Base-by-base conservation (phyloP, 768 basidiomycete genomes). In the Lentinula edodes region DNA sequence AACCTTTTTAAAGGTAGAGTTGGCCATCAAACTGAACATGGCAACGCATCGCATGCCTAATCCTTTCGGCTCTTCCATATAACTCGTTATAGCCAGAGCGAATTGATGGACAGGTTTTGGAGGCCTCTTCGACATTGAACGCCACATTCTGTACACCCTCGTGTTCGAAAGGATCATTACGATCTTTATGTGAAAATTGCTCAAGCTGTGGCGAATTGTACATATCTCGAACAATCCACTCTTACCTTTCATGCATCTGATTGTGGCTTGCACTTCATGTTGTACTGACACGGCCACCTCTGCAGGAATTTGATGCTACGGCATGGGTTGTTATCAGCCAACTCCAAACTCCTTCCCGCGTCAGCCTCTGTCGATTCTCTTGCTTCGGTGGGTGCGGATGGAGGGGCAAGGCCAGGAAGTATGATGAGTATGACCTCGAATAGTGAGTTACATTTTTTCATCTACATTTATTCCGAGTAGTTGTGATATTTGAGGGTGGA, bases 271-370 rank as follows among this genome's bases (percentile, higher is more conserved):
- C 15, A 15, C 16, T 36, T 60, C 36, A 23, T 41, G 52, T 39
- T 45, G 7, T 34, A 38, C 46, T 52, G 46, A 50, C 62, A 51
- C 1, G 55, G 51, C 23, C 20, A 3, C n/a, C 28, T 4, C 58
- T 59, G 8, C 64, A 89, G 87, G 0, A 80, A 86, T 64, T 69
- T 89, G 42, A 88, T 89, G 86, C 71, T 89, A 41, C 80, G 81
- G 8, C 81, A 87, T 52, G 88, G 88, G 3, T 75, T 88, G 39
- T 76, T 89, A 10, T 89, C 87, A 6, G 85, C 87, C 0, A 75
- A 80, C 62, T 89, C 88, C 0, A 88, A 86, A 62, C 73, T 88
- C 3, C 68, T 89, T 6, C 78, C 84, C 3, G 42, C 55, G 16
- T 61, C 62, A 36, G n/a, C 58, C 9, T 57, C 58, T 39, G 45